Percentiles rank a stretch among this genome's conserved stretches.
Conservation (phyloP, 2,329 filamentous ascomycete species). For the Trichothecium roseum region DNA sequence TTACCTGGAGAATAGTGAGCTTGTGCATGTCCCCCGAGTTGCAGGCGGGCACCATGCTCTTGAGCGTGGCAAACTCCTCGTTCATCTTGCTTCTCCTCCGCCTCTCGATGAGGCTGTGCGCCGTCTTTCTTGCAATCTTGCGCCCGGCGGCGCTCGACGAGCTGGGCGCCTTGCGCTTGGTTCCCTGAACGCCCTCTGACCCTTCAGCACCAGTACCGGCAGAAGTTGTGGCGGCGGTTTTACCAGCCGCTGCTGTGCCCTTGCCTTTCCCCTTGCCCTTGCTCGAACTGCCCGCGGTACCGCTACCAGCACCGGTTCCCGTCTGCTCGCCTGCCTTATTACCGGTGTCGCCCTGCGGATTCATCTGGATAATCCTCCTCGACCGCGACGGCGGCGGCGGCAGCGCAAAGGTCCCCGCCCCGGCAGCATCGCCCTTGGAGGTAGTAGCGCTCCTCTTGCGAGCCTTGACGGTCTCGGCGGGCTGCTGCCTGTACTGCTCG, state of each 20-base stretch:
- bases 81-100: constrained; percentile 94
- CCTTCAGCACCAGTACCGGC: constrained; percentile 12
- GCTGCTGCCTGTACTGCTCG: constrained; percentile 20
- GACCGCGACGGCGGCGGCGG: constrained; percentile 87
- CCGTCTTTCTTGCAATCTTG: constrained; percentile 92
- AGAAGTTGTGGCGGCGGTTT: constrained; percentile 7
- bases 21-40: constrained; percentile 93
- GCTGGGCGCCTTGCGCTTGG: constrained; percentile 63
- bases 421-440: constrained; percentile 8
- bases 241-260: constrained; percentile 6
- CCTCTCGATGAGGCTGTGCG: constrained; percentile 89
- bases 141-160: constrained; percentile 76
- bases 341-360: constrained; percentile 42
- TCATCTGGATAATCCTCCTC: constrained; percentile 98
- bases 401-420: constrained; percentile 56
- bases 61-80: constrained; percentile 88
- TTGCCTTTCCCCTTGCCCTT: constrained; percentile 4
- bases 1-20: constrained; percentile 82
- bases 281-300: constrained; percentile 11
- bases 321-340: constrained; percentile 9
- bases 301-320: constrained; percentile 11
- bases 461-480: constrained; percentile 40
- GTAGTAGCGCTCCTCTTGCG: constrained; percentile 37
- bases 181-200: constrained; percentile 24
- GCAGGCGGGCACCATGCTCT: constrained; percentile 92